Base-by-base conservation (phyloP, 2,329 filamentous ascomycete genomes). In the Coleophoma cylindrospora region DNA sequence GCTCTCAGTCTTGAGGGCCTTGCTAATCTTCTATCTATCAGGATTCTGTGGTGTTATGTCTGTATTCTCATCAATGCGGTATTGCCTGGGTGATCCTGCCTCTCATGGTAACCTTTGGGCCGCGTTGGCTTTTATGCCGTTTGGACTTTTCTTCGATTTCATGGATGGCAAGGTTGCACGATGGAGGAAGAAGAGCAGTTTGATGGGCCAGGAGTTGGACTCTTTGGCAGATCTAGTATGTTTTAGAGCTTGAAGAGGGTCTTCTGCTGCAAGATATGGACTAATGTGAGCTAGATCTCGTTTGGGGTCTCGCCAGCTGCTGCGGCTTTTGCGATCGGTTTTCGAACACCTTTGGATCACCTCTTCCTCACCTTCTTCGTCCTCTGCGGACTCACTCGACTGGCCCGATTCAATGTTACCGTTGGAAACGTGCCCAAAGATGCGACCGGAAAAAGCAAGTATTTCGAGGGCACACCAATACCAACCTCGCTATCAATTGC, bases 131-230 rank as follows among this genome's bases (percentile, higher is more conserved):
- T 89, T 96, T 69, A 87, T 97, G 70, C 92, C 92, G 0, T 89
- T 96, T 52, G 91, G 91, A 5, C 76, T 97, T 12, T 96, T 97
- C 75, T 97, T 97, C 69, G 94, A 99, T 70, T 95, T 96, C 66
- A 90, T 97, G 79, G 94, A 99, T 69, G 94, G 94, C 65, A 94
- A 91, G 67, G 91, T 99, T 50, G 94, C 94, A 56, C 80, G 94
- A 57, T 97, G 94, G 94, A 84, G 94, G 67, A 87, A 90, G 73
- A 99, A 96, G 84, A 94, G 89, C 63, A 95, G 89, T 62, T 76
- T 99, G 66, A 97, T 99, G 92, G 94, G 94, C 12, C 92, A 96
- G 70, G 94, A 99, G 71, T 75, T 99, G 50, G 94, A 99, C 69
- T 97, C 92, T 7, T 77, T 99, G 44, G 94, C 94, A 49, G 94